phyloP scores from a whole-genome alignment of 345 rosid species.

The Eutrema heterophyllum region DNA sequence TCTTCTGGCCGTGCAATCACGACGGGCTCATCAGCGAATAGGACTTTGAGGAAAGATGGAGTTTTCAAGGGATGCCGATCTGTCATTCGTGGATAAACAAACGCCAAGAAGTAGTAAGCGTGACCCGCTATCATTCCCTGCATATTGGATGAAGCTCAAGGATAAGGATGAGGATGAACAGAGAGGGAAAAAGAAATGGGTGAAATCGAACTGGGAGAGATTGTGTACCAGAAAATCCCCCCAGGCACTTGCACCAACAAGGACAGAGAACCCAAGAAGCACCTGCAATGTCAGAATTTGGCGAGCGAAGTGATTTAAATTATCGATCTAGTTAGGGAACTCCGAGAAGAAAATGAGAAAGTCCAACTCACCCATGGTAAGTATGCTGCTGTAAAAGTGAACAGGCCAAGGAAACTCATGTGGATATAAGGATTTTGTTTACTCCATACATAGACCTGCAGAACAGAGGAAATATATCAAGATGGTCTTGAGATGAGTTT shows the following conservation, averaged over 20 bases:
- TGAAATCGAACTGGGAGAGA: neutral
- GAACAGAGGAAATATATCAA: neutral
- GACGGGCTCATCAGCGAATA: constrained; percentile 84
- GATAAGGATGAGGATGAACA: neutral
- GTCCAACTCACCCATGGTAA: constrained; percentile 82
- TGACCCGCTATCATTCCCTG: constrained; percentile 99
- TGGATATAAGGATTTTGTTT: constrained; percentile 96
- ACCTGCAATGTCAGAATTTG: constrained; percentile 43
- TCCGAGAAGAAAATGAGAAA: neutral
- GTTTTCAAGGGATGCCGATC: constrained; percentile 77
- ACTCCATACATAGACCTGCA: constrained; percentile 97
- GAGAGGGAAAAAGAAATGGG: neutral
- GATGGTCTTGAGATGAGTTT: neutral
- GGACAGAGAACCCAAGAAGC: constrained; percentile 90
- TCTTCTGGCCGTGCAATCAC: constrained; percentile 71
- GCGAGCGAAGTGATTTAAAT: neutral
- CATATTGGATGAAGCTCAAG: neutral
- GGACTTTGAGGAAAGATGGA: constrained; percentile 67
- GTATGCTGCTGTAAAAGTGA: constrained; percentile 94
- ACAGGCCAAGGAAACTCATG: constrained; percentile 96
- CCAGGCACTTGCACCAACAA: constrained; percentile 96
- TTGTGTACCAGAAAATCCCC: constrained; percentile 80
- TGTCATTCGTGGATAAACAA: constrained; percentile 84
- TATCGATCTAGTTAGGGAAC: neutral
- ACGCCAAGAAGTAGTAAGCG: constrained; percentile 92